Percentiles rank a stretch among this genome's conserved stretches.
Conservation (phyloP, 2,329 filamentous ascomycete genomes). For the Leptosphaerulina australis region DNA sequence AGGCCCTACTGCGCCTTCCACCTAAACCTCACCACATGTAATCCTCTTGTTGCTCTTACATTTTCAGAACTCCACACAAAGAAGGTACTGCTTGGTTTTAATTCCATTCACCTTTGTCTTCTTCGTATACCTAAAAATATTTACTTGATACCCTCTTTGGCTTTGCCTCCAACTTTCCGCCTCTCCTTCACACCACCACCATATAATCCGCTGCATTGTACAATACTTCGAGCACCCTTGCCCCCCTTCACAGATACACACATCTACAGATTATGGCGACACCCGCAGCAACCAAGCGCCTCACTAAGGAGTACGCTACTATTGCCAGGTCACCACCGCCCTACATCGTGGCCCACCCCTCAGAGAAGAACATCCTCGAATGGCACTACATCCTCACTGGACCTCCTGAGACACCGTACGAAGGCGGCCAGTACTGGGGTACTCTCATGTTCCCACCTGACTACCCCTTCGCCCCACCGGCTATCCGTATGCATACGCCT, state of each 20-base stretch:
- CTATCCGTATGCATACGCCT: constrained; percentile 98
- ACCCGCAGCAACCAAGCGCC: constrained; percentile 51
- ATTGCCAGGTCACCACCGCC: constrained; percentile 80
- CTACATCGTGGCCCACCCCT: constrained; percentile 87
- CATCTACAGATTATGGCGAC: constrained; percentile 44
- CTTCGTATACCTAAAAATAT: background rate
- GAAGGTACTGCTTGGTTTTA: background rate
- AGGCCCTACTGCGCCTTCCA: background rate
- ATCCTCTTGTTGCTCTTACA: background rate
- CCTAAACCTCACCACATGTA: background rate
- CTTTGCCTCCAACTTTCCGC: background rate
- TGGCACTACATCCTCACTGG: constrained; percentile 97
- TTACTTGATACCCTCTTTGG: constrained; percentile 15
- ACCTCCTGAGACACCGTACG: constrained; percentile 90
- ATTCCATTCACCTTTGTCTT: background rate
- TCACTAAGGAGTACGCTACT: constrained; percentile 68
- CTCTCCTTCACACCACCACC: background rate
- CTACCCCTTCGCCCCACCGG: constrained; percentile 95
- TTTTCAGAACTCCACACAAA: background rate
- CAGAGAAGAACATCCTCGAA: constrained; percentile 88
- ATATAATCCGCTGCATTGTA: background rate
- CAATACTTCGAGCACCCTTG: background rate
- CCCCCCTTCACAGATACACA: constrained; percentile 2
- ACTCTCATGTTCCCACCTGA: constrained; percentile 93
- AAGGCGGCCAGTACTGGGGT: constrained; percentile 97